Evolutionary conservation across 2,329 filamentous ascomycete genomes (phyloP), one percentile per base, ranked within the genome.

Genomic region (Acrocalymma vagum): DNA sequence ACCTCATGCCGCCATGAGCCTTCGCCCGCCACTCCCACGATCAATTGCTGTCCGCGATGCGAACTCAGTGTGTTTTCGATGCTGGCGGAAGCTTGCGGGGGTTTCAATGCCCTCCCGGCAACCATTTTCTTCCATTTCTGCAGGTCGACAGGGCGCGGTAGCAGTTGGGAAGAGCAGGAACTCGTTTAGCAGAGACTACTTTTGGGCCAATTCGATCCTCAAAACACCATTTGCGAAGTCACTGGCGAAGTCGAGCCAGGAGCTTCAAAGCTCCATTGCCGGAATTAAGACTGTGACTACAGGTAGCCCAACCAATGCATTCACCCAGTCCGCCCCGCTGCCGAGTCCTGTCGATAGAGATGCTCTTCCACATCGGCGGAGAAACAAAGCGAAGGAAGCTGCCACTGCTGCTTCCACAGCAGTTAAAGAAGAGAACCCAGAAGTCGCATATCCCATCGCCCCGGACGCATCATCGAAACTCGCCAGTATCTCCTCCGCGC

Each of bases 401-500:
- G 55, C 53, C 7, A 24, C 34, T n/a, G n/a, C n/a, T 15, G 21
- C 25, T 4, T 25, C 14, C 22, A 17, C n/a, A 22, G 28, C 37
- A 22, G 33, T 24, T 15, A 18, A 30, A 10, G 40, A 45, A n/a
- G 49, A 55, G 21, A 26, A 53, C 8, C 18, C 44, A 10, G 59
- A 58, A 39, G 44, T 40, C 13, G 55, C 56, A n/a, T 70, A 69
- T 37, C 67, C 66, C 7, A 70, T 71, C 27, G 58, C 82, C 6
- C 79, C 73, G 13, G 83, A 86, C 68, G 83, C 83, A 10, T 85
- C 83, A 1, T 79, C 82, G 15, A 78, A 77, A 46, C 70, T 86
- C 26, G 82, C 83, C 6, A 76, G 73, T 28, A 67, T 82, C 37
- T 83, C 83, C 6, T 78, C 79, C 9, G 67, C 74, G 15, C 78